Conservation (phyloP, 148 eudicot genomes). For the Persicaria tinctoria region DNA sequence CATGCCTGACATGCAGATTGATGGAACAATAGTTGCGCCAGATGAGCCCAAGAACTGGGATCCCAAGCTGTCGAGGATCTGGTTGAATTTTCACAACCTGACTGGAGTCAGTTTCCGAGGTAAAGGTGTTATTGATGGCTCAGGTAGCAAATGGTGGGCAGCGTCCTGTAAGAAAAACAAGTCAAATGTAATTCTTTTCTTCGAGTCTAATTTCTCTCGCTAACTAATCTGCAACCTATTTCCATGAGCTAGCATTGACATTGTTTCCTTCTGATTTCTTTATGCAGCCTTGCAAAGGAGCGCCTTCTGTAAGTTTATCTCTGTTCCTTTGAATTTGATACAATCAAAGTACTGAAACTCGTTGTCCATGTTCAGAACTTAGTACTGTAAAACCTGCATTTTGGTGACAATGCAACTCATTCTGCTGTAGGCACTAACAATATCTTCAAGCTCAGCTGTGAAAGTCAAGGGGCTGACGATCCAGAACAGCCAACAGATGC, state of each 20-base stretch:
- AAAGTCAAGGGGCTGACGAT: constrained; percentile 77
- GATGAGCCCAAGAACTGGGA: constrained; percentile 80
- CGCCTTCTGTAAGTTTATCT: constrained; percentile 66
- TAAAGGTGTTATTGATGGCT: constrained; percentile 84
- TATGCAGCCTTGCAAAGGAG: constrained; percentile 81
- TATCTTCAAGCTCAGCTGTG: constrained; percentile 64
- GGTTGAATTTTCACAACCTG: constrained; percentile 76
- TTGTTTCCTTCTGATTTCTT: constrained; percentile 18
- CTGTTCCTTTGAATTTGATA: no score
- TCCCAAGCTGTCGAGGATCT: constrained; percentile 47
- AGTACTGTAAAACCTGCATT: background rate
- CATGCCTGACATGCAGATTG: constrained; percentile 41
- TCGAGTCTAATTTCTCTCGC: background rate
- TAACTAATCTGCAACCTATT: background rate
- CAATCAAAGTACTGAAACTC: no score
- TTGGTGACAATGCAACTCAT: background rate
- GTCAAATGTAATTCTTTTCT: constrained; percentile 49
- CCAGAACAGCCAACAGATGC: constrained; percentile 95
- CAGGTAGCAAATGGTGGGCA: constrained; percentile 99
- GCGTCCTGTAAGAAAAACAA: constrained; percentile 97
- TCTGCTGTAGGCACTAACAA: constrained; percentile 64
- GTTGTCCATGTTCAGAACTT: background rate
- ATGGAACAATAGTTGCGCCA: constrained; percentile 89
- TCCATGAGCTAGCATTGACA: background rate
- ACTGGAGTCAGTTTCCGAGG: constrained; percentile 70